Evolutionary conservation across 352 stramenopile species (phyloP), one percentile per base, ranked within the genome.

Genomic region (Peronosclerospora sorghi): DNA sequence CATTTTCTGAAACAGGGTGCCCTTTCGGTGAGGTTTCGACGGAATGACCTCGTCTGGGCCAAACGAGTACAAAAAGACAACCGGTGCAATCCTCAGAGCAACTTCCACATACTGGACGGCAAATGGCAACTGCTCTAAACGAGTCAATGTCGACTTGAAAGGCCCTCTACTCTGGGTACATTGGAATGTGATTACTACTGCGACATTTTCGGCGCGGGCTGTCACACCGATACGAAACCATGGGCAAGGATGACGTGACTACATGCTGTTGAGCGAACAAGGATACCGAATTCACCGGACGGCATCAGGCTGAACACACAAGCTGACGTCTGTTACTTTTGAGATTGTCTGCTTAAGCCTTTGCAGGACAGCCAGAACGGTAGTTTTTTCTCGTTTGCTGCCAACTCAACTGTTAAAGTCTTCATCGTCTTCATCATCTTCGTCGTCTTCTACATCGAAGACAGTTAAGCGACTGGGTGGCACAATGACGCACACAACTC

Each of bases 361-460:
- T 26, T 26, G 21, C 21, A 3, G 21, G 21, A 26, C 21, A 26
- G 38, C 12, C 27, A n/a, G n/a, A 19, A 8, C 26, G 13, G n/a
- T n/a, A 7, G 21, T 26, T 18, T 35, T 48, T 7, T 26, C 26
- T 21, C 24, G 10, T 10, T 35, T 45, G 14, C 35, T 52, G 52
- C 58, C 28, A 65, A 47, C 18, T 68, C 43, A 41, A 56, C 54
- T 42, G 1, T 53, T 44, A 6, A 55, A 48, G 2, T n/a, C 30
- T 8, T 47, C 30, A 4, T 15, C 17, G 13, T 44, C 32, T 7
- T 73, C 59, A 3, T 68, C 51, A 8, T 73, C 62, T 13, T 69
- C 56, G 12, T 50, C 57, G 17, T 87, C 73, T 56, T 84, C 74
- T 20, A 64, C 73, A 41, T 87, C 75, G 10, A 76, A 65, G 20